Evolutionary conservation across 495 filamentous ascomycete genomes (phyloP), one percentile per base, ranked within the genome.

Genomic region (Clavariopsis aquatica): DNA sequence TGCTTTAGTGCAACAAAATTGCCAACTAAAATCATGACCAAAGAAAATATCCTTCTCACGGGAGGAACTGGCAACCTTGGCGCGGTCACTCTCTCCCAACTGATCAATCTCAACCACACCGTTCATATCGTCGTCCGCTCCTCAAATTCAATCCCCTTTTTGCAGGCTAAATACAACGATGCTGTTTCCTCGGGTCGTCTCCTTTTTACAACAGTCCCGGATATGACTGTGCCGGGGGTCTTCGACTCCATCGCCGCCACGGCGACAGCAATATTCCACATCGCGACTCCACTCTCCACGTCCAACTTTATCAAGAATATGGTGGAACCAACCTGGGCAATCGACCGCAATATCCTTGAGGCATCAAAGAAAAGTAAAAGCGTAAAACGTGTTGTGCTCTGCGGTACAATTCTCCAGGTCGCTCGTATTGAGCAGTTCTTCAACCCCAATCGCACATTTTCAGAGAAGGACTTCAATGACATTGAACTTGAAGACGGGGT

Each of bases 21-120:
- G 9, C 13, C 15, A 3, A 2, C 2, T 43, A 43, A 17, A 43
- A 57, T 1, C 9, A 57, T 57, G 55, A 19, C 41, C 10, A 6
- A 41, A 36, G 43, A 65, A 65, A 51, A 45, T 31, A 54, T 68
- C 29, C 67, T 69, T 38, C 31, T 75, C 0, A 73, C 73, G 0
- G 71, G 73, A 19, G 71, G 65, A 28, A 72, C 73, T 10, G 73
- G 73, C 24, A 72, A 72, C 43, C 68, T 75, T 24, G 73, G 73
- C 23, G 65, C 60, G 22, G 73, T 69, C 12, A 75, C 72, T 22
- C 52, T 68, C 26, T 46, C 56, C 10, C 59, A 62, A 0, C 52
- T 68, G 28, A 52, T 68, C 10, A 1, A 17, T 20, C 19, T 51
- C 1, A 5, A 20, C 19, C 54, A 68, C 46, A 63, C 34, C 22